These are phyloP conservation scores for Trichosanthes truncata DNA, from an alignment of 306 rosid genomes.

Conservation along the genomic window DNA sequence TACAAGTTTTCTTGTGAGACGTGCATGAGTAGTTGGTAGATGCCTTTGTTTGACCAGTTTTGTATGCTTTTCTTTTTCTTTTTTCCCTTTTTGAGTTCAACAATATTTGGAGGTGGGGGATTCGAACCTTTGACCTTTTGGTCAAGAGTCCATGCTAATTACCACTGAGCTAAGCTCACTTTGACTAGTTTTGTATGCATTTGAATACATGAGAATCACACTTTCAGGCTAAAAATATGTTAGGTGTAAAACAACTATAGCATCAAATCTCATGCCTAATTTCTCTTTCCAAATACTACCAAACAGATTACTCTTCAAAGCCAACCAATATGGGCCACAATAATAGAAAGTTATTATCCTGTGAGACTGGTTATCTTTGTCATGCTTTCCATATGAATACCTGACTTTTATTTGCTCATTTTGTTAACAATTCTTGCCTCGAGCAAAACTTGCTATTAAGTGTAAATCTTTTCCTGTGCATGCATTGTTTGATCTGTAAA, in stretches of 20 bases:
- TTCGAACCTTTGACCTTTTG: no score
- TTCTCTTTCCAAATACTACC: not conserved
- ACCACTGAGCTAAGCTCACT: no score
- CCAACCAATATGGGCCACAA: not conserved
- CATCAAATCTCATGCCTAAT: not conserved
- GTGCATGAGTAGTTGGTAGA: not conserved
- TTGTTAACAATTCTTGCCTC: not conserved
- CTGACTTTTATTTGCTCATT: not conserved
- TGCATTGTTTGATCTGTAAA: not conserved
- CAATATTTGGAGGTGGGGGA: no score
- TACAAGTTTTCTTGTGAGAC: conserved; percentile 4
- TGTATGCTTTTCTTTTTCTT: no score
- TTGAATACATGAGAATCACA: not conserved
- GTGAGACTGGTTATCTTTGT: not conserved
- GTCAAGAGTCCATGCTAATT: no score
- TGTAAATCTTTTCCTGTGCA: not conserved
- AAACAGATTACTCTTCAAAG: not conserved
- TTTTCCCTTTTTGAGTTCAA: no score
- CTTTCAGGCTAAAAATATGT: not conserved
- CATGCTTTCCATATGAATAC: not conserved
- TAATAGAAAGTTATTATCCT: not conserved
- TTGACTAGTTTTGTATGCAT: not conserved
- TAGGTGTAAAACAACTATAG: not conserved
- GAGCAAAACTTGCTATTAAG: not conserved
- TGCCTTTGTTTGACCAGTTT: not conserved